Percentiles rank a stretch among this genome's conserved stretches.
Conservation (phyloP, 257 asterid species). For the Schizonepeta tenuifolia region DNA sequence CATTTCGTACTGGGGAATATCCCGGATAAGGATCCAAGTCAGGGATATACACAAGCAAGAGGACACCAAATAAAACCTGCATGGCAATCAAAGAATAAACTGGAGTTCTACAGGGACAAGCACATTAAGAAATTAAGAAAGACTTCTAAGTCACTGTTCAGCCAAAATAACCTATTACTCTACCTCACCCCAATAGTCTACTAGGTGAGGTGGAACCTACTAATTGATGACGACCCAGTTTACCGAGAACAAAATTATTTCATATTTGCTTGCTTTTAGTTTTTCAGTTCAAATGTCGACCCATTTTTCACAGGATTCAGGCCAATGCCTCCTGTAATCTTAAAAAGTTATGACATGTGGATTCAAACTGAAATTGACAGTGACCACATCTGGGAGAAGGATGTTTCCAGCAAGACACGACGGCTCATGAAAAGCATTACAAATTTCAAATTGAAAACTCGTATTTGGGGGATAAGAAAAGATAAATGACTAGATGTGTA, state of each 20-base stretch:
- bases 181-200: background rate
- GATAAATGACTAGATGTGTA: constrained; percentile 19
- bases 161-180: background rate
- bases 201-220: constrained; percentile 1
- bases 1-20: constrained; percentile 66
- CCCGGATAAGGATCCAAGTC: constrained; percentile 87
- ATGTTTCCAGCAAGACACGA: constrained; percentile 7
- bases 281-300: constrained; percentile 10
- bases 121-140: constrained; percentile 12
- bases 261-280: background rate
- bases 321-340: background rate
- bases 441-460: constrained; percentile 16
- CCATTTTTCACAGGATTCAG: background rate
- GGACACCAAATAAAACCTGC: constrained; percentile 83
- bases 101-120: constrained; percentile 16
- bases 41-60: constrained; percentile 77
- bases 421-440: background rate
- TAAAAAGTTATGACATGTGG: background rate
- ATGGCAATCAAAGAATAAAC: constrained; percentile 36
- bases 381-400: constrained; percentile 10
- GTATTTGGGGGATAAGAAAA: constrained; percentile 29
- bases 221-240: constrained; percentile 9
- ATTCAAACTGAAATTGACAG: constrained; percentile 11
- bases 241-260: constrained; percentile 8
- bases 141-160: background rate